Percentiles rank a stretch among this genome's conserved stretches.
Conservation (phyloP, 441 rosid genomes). For the Eruca vesicaria region DNA sequence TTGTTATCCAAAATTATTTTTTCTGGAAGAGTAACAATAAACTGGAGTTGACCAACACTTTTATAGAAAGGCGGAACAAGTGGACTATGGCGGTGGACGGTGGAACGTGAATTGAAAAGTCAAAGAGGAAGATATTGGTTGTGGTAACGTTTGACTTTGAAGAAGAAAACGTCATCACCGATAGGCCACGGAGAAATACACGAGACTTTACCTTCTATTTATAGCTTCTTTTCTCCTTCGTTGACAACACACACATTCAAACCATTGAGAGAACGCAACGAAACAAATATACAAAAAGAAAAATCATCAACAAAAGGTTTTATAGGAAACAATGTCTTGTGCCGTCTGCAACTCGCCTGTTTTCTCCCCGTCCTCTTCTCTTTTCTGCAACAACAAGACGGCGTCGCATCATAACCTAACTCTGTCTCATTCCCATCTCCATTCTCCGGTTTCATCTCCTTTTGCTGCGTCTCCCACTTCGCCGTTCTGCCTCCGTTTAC, state of each 20-base stretch:
- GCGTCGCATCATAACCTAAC: slow-evolving; percentile 39
- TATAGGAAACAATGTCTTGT: slow-evolving; percentile 47
- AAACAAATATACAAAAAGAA: not conserved
- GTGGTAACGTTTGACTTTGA: slow-evolving; percentile 22
- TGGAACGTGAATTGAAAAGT: slow-evolving; percentile 25
- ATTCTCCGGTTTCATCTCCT: slow-evolving; percentile 40
- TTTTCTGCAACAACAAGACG: slow-evolving; percentile 47
- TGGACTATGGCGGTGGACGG: slow-evolving; percentile 24
- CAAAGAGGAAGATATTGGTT: slow-evolving; percentile 13
- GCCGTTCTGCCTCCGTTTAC: slow-evolving; percentile 40
- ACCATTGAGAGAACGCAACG: not conserved
- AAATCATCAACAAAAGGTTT: not conserved
- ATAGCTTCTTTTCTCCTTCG: not conserved
- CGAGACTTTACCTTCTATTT: not conserved
- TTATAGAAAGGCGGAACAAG: not conserved
- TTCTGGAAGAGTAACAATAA: not conserved
- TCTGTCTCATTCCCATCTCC: slow-evolving; percentile 41
- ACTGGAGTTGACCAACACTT: slow-evolving; percentile 6
- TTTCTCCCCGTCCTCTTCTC: slow-evolving; percentile 65
- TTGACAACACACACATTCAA: not conserved
- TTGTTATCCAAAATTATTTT: not conserved
- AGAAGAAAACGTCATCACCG: not conserved
- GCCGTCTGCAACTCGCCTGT: slow-evolving; percentile 70
- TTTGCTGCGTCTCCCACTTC: slow-evolving; percentile 41
- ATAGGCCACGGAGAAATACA: not conserved